Evolutionary conservation across 208 protist genomes (phyloP).

Genomic region (Trypanosomatidae sp.): DNA sequence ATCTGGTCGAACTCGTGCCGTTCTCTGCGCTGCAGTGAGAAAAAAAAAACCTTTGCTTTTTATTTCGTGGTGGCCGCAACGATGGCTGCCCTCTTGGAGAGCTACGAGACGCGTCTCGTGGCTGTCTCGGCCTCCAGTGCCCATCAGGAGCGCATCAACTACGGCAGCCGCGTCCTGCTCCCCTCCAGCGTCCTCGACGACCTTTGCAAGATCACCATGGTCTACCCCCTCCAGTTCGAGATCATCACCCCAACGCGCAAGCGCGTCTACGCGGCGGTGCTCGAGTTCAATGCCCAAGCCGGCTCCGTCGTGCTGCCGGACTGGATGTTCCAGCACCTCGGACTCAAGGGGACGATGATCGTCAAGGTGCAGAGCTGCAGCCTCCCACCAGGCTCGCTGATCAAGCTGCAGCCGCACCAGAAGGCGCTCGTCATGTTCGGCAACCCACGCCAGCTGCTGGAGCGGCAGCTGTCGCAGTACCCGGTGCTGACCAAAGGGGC

Average conservation of each 20-base stretch:
- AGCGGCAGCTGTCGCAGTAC: conserved; percentile 89
- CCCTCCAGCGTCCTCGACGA: conserved; percentile 76
- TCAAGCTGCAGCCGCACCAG: conserved; percentile 92
- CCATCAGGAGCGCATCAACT: conserved; percentile 75
- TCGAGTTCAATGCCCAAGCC: conserved; percentile 92
- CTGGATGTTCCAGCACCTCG: conserved; percentile 94
- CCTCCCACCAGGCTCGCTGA: conserved; percentile 80
- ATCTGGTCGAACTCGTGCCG: no score
- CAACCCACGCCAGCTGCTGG: conserved; percentile 93
- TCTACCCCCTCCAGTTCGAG: conserved; percentile 93
- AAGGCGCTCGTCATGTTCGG: conserved; percentile 91
- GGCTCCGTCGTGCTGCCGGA: conserved; percentile 89
- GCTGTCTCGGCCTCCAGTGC: conserved; percentile 34
- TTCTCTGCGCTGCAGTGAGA: background rate
- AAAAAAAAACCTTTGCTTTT: no score
- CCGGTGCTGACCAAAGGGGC: conserved; percentile 88
- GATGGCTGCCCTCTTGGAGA: conserved; percentile 18
- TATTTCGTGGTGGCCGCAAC: no score
- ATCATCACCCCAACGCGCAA: conserved; percentile 65
- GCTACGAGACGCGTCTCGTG: conserved; percentile 32
- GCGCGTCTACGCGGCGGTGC: conserved; percentile 81
- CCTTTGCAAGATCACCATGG: conserved; percentile 74
- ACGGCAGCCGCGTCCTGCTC: conserved; percentile 86
- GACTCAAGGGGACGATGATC: conserved; percentile 48
- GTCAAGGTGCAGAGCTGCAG: conserved; percentile 75